Conservation (phyloP, 2,329 filamentous ascomycete genomes). For the Aspergillus hortae region DNA sequence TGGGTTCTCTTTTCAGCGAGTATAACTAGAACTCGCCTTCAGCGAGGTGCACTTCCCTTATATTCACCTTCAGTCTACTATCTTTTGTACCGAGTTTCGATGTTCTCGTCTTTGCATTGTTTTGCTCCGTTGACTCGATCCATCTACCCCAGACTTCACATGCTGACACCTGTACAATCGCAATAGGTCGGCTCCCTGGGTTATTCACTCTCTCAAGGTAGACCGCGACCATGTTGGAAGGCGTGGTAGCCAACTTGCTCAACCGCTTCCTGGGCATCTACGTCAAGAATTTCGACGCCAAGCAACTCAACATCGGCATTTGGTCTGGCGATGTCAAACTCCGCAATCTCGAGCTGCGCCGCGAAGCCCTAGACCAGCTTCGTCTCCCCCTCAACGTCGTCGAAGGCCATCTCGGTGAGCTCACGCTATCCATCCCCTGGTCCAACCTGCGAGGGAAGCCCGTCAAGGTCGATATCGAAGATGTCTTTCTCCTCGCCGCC, state of each 20-base stretch:
- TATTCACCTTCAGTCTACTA: background rate
- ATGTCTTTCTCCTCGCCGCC: constrained; percentile 92
- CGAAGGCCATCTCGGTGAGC: constrained; percentile 86
- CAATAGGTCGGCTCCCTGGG: constrained; percentile 7
- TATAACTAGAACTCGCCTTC: constrained; percentile 18
- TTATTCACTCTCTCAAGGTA: constrained; percentile 61
- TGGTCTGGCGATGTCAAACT: constrained; percentile 99
- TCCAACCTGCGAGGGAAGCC: constrained; percentile 93
- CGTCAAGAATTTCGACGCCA: constrained; percentile 98
- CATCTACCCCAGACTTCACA: constrained; percentile 3
- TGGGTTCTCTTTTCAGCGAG: constrained; percentile 16
- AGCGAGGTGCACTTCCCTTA: constrained; percentile 8
- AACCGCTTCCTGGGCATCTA: constrained; percentile 99
- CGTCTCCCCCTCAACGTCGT: constrained; percentile 95
- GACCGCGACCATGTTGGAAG: constrained; percentile 81
- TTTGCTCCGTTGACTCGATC: background rate
- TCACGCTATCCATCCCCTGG: constrained; percentile 94
- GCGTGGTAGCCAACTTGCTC: constrained; percentile 90
- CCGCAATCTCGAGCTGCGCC: constrained; percentile 82
- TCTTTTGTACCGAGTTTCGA: background rate
- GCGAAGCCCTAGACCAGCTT: constrained; percentile 94
- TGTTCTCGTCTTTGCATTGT: background rate
- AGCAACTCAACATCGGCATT: constrained; percentile 96
- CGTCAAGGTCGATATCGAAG: constrained; percentile 90
- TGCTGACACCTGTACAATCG: constrained; percentile 8